Percentiles rank a stretch among this genome's conserved stretches.
Conservation (phyloP, 2,329 filamentous ascomycete genomes). For the Exserohilum rostratum region DNA sequence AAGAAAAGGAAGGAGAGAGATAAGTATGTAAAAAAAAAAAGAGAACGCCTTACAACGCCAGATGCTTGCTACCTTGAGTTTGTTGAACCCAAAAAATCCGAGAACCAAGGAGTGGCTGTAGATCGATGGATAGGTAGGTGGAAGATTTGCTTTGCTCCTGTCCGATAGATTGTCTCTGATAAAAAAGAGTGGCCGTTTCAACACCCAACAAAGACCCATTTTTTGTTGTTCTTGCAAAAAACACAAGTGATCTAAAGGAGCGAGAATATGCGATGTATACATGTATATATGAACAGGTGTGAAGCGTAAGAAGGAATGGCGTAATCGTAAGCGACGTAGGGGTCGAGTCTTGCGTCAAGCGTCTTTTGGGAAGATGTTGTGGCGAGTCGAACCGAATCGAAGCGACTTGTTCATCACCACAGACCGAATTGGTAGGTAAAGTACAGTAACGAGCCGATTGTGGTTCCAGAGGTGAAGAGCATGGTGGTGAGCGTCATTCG, state of each 20-base stretch:
- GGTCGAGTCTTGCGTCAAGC: neutral
- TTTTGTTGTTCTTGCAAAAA: slow-evolving; percentile 5
- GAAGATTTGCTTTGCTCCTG: neutral
- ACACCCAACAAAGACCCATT: slow-evolving; percentile 15
- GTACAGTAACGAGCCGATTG: slow-evolving; percentile 63
- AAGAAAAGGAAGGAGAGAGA: neutral
- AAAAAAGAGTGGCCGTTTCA: neutral
- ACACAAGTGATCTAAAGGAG: neutral
- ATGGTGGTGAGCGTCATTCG: slow-evolving; percentile 62
- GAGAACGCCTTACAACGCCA: neutral
- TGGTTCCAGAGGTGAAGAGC: slow-evolving; percentile 62
- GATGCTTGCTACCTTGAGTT: neutral
- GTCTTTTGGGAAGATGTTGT: neutral
- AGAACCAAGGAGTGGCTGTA: neutral
- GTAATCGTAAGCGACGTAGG: slow-evolving; percentile 21
- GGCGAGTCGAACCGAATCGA: neutral
- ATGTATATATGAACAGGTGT: slow-evolving; percentile 28
- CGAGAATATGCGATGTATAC: slow-evolving; percentile 8
- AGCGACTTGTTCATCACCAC: slow-evolving; percentile 29
- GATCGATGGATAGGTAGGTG: neutral
- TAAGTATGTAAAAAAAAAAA: neutral
- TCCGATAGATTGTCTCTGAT: no score
- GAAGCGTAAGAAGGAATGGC: slow-evolving; percentile 29
- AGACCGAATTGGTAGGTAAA: slow-evolving; percentile 55
- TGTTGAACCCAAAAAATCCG: neutral